Evolutionary conservation across 345 rosid species (phyloP), one percentile per base, ranked within the genome.

Genomic region (Cardamine resedifolia): DNA sequence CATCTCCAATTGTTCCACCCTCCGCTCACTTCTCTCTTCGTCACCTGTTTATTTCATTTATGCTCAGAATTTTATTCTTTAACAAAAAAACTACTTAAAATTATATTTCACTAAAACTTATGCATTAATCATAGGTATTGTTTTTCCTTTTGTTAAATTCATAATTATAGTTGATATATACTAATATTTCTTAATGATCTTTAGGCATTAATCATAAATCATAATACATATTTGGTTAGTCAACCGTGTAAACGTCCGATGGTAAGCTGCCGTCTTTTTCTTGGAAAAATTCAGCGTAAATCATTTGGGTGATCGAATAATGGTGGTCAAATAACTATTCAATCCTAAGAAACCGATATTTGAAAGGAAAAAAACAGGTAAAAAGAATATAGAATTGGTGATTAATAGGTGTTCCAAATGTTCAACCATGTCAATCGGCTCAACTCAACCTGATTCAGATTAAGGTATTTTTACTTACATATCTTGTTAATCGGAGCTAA

Each of bases 1-100:
- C 98, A 91, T 64, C 81, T 94, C 96, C 97, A 94, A 33, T 57
- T 77, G 65, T 84, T 79, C 92, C 92, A 87, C 8, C 83, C 69
- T 28, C 73, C 49, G 7, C 58, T 38, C 8, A 78, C 77, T 52
- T 90, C 95, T 78, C 98, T 88, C 81, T 94, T 94, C 2, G 97
- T 94, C 57, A 94, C 96, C 92, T 93, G 79, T 55, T 76, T 43
- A 27, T 41, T 50, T 28, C 12, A 63, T 18, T 6, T 18, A 50
- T 30, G 66, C 48, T 41, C 52, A 62, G 19, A 6, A 41, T 26
- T 51, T 39, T 39, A 27, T 48, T 69, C 48, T 43, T 43, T 43
- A 41, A 41, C 45, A 5, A 2, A 14, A 31, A 12, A 15, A n/a
- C n/a, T n/a, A n/a, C n/a, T n/a, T n/a, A n/a, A n/a, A n/a, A n/a